Base-by-base conservation (phyloP, 2,329 filamentous ascomycete genomes). In the Pseudocercospora fijiensis region DNA sequence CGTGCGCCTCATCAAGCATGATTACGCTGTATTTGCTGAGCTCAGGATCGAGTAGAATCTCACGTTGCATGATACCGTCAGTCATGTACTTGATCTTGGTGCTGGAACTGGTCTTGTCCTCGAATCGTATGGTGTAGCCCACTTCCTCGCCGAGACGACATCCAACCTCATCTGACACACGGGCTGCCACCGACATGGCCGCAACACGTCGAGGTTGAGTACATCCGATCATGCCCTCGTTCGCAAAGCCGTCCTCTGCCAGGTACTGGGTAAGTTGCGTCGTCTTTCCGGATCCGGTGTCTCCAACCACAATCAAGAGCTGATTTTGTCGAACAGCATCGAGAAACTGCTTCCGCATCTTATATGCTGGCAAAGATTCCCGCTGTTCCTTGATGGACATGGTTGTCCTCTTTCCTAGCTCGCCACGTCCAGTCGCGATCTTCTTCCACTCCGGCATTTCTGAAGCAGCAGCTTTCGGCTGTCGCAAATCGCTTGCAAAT, bases 41-140 rank as follows among this genome's bases (percentile, higher is more conserved):
- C 71, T 96, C 90, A 0, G 93, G 90, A 75, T 99, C 95, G 70
- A 97, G 85, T 58, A 99, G 84, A 75, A 97, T 92, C 79, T 99
- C 95, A 81, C 95, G 86, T 79, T 97, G 88, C 76, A 99, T 85
- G 91, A 98, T 98, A 78, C 95, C 95, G 73, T 99, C 95, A 16
- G 95, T 99, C 94, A 99, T 97, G 80, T 99, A 99, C 81, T 99
- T 99, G 81, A 99, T 96, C 74, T 89, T 91, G 1, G 95, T 99
- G 18, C 88, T 85, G 1, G 91, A 87, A 68, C 89, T 91, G 0
- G 94, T 97, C 75, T 89, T 90, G 78, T 99, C 95, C 74, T 99
- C 95, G 75, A 99, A 99, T 76, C 95, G 91, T 74, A 99, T 96
- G 7, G 91, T 96, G 76, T 99, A 99, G 60, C 95, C 95, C 67